Evolutionary conservation across 129 eudicot genomes (phyloP).

Genomic region (Erigeron canadensis): DNA sequence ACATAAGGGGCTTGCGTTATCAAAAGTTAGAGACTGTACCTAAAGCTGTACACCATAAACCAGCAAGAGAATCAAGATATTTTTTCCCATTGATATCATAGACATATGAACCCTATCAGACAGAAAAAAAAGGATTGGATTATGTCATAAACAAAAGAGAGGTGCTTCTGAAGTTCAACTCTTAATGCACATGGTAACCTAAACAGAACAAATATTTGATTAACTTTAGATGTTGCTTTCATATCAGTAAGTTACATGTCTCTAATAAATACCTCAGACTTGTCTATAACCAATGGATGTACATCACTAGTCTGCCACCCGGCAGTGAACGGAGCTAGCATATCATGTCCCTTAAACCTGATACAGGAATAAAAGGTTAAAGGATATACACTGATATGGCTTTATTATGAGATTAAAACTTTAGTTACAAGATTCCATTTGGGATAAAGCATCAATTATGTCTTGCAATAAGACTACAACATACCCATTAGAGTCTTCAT

Average conservation of each 20-base stretch:
- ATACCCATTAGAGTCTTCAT: constrained; percentile 46
- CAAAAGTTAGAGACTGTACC: constrained; percentile 41
- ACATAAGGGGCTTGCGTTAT: not conserved
- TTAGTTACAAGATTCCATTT: not conserved
- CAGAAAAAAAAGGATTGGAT: not conserved
- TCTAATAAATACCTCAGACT: constrained; percentile 48
- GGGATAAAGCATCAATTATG: not conserved
- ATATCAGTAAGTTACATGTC: not conserved
- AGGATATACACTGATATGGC: not conserved
- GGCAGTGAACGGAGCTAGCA: constrained; percentile 94
- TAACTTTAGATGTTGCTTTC: not conserved
- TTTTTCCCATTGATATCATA: constrained; percentile 74
- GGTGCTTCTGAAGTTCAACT: not conserved
- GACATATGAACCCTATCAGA: constrained; percentile 72
- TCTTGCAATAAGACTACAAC: constrained; percentile 6
- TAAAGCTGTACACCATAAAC: constrained; percentile 87
- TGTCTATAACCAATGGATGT: constrained; percentile 64
- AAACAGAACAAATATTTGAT: constrained; percentile 2
- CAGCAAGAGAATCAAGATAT: constrained; percentile 97
- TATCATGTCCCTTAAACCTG: constrained; percentile 79
- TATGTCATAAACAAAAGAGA: constrained; percentile 8
- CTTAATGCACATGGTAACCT: constrained; percentile 3
- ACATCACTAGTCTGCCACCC: constrained; percentile 70
- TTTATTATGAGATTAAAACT: constrained; percentile 10
- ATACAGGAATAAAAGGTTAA: not conserved